These are phyloP conservation scores for Crithidia brevicula DNA, from an alignment of 208 protist species.

Conservation along the genomic window DNA sequence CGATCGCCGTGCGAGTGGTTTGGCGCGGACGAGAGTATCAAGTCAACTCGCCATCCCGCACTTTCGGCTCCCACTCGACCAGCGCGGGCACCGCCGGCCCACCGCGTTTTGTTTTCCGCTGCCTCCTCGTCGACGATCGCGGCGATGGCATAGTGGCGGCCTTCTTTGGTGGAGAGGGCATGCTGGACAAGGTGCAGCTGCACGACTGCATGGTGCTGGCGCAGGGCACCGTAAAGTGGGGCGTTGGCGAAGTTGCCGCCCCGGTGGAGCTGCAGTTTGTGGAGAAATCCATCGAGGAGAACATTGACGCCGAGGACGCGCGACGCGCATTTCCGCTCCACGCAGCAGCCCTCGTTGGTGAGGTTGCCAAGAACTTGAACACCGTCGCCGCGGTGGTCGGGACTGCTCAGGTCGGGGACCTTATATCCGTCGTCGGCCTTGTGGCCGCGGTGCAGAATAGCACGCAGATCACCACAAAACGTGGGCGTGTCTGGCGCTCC, in stretches of 20 bases:
- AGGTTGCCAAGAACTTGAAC: constrained; percentile 19
- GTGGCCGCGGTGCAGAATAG: constrained; percentile 34
- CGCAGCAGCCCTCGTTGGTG: constrained; percentile 44
- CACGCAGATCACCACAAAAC: constrained; percentile 53
- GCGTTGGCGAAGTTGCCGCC: constrained; percentile 30
- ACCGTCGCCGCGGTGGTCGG: constrained; percentile 42
- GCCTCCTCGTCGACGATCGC: constrained; percentile 54
- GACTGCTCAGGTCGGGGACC: constrained; percentile 37
- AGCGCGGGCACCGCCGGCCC: background rate
- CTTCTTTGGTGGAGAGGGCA: constrained; percentile 22
- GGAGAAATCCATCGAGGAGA: constrained; percentile 38
- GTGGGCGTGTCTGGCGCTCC: constrained; percentile 57
- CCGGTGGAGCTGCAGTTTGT: constrained; percentile 49
- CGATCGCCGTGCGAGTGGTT: constrained; percentile 52
- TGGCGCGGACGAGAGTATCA: constrained; percentile 52
- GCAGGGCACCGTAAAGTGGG: constrained; percentile 39
- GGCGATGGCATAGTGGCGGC: constrained; percentile 55
- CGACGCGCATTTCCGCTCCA: constrained; percentile 34
- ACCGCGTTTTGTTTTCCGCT: constrained; percentile 40
- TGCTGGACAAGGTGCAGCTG: constrained; percentile 31
- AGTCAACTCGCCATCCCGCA: constrained; percentile 1
- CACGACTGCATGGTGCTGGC: constrained; percentile 36
- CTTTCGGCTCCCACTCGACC: constrained; percentile 2
- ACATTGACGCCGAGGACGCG: constrained; percentile 5
- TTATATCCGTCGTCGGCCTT: constrained; percentile 52